Base-by-base conservation (phyloP, 1,139 yeast species). In the Lodderomyces margitis region DNA sequence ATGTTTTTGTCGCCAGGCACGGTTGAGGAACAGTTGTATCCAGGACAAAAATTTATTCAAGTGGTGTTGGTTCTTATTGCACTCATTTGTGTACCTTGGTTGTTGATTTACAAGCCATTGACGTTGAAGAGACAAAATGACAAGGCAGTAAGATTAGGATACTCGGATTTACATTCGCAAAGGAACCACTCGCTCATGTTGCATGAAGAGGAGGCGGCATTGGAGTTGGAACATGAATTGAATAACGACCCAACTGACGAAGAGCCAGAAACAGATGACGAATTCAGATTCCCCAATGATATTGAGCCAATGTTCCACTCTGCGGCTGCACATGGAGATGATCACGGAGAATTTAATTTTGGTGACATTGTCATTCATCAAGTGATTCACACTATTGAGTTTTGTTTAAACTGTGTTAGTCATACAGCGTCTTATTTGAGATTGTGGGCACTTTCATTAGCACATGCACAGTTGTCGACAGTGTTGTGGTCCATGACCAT, bases 401-500 rank as follows among this genome's bases (percentile, higher is more conserved):
- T 94, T 63, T 94, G 99, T 61, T 76, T 94, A 56, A 92, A 92
- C 64, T 88, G 98, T 69, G 96, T 94, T 34, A 88, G 97, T 14
- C 99, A 94, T 61, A 94, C 98, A 0, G 99, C 99, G 0, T 92
- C 98, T 0, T 94, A 94, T 58, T 77, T 92, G 52, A 83, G 98
- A 59, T 70, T 92, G 44, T 92, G 98, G 98, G 99, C 99, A 1
- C 74, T 94, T 47, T 91, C 98, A 1, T 77, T 94, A 46, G 99
- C 99, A 0, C 99, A 94, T 61, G 94, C 95, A 12, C 99, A 94
- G 68, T 75, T 94, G 52, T 89, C 97, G 1, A 74, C 91, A 12
- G 99, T 94, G 34, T 70, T 94, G 52, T 94, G 98, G 98, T 74
- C 86, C 36, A 92, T 92, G 99, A 92, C 98, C 1, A 79, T 92